phyloP scores from a whole-genome alignment of 2,329 filamentous ascomycete species.

The Fusarium tupiense region DNA sequence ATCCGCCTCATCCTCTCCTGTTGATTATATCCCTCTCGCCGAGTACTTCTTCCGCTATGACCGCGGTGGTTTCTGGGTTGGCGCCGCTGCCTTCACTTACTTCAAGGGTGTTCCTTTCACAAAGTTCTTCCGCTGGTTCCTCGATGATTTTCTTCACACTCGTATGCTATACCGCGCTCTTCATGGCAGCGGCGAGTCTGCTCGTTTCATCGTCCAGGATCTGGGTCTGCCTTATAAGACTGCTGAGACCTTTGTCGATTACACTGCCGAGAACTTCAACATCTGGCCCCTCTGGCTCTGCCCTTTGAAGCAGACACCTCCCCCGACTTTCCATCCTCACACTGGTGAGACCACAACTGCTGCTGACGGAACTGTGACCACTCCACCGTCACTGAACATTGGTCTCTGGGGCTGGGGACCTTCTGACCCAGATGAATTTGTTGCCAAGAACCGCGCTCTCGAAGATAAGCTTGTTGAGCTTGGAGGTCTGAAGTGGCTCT shows the following conservation, averaged over 20 bases:
- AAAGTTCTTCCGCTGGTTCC: slow-evolving; percentile 70
- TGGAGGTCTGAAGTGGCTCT: slow-evolving; percentile 86
- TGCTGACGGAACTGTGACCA: slow-evolving; percentile 29
- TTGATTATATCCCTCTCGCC: slow-evolving; percentile 71
- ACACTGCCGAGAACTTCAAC: slow-evolving; percentile 58
- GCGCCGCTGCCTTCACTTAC: slow-evolving; percentile 71
- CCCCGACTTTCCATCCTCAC: slow-evolving; percentile 66
- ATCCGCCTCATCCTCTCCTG: slow-evolving; percentile 36
- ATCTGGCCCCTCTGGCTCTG: slow-evolving; percentile 72
- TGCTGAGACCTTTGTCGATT: slow-evolving; percentile 64
- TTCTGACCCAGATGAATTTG: slow-evolving; percentile 64
- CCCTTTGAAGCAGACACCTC: slow-evolving; percentile 59
- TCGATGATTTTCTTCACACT: slow-evolving; percentile 79
- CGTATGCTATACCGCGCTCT: slow-evolving; percentile 79
- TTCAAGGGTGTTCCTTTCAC: slow-evolving; percentile 73
- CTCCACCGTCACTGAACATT: slow-evolving; percentile 65
- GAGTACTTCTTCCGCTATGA: slow-evolving; percentile 84
- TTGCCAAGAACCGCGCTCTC: slow-evolving; percentile 74
- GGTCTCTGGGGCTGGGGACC: slow-evolving; percentile 86
- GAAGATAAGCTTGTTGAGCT: slow-evolving; percentile 75
- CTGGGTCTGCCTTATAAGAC: slow-evolving; percentile 66
- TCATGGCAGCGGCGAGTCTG: slow-evolving; percentile 72
- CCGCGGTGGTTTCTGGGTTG: slow-evolving; percentile 80
- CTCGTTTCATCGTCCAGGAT: slow-evolving; percentile 75
- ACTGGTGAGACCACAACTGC: slow-evolving; percentile 49